These are phyloP conservation scores for Xylaria curta DNA, from an alignment of 495 filamentous ascomycete species.

Conservation along the genomic window DNA sequence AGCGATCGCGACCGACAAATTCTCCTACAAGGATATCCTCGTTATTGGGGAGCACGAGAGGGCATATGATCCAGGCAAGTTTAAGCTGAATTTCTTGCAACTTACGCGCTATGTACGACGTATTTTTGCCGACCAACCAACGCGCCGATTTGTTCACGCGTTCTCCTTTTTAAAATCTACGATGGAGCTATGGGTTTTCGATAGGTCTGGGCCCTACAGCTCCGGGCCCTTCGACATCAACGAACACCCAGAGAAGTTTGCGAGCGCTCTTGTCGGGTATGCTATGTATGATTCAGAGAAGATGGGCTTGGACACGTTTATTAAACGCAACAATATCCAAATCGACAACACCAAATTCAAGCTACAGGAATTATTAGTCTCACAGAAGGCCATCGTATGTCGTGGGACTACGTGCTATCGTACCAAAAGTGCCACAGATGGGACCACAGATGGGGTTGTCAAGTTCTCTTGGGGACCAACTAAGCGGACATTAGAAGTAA, in stretches of 20 bases:
- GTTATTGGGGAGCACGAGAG: background rate
- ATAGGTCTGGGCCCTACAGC: slow-evolving; percentile 47
- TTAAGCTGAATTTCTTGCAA: slow-evolving; percentile 3
- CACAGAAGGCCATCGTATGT: slow-evolving; percentile 17
- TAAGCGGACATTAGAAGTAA: slow-evolving; percentile 15
- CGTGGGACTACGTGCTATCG: slow-evolving; percentile 26
- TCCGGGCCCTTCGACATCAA: slow-evolving; percentile 43
- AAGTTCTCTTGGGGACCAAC: slow-evolving; percentile 25
- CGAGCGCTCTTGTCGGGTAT: slow-evolving; percentile 38
- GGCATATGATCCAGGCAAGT: too few species aligned
- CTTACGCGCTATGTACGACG: slow-evolving; percentile 13
- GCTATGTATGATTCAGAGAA: slow-evolving; percentile 34
- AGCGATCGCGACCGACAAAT: background rate
- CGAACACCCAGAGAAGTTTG: slow-evolving; percentile 33
- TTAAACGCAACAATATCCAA: slow-evolving; percentile 22
- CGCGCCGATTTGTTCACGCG: slow-evolving; percentile 40
- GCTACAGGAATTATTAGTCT: background rate
- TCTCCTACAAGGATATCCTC: slow-evolving; percentile 17
- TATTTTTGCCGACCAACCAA: slow-evolving; percentile 23
- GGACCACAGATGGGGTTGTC: background rate
- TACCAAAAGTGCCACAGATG: background rate
- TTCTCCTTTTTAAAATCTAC: slow-evolving; percentile 36
- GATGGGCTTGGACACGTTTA: slow-evolving; percentile 35
- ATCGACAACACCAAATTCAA: too few species aligned
- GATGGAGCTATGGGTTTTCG: slow-evolving; percentile 48